Base-by-base conservation (phyloP, 495 filamentous ascomycete genomes). In the Jackrogersella multiformis region DNA sequence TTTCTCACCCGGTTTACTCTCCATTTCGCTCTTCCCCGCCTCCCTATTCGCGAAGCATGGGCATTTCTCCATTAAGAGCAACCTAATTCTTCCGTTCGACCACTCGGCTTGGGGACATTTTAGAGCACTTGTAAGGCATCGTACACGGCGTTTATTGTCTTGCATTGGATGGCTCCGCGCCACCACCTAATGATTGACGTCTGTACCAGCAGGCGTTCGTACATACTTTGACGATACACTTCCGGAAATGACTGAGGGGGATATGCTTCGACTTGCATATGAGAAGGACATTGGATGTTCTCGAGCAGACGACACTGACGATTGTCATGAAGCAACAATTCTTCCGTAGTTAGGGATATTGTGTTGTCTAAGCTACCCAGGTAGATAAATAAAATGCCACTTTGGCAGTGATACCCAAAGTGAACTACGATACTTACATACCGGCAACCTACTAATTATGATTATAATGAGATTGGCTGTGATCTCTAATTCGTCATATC, bases 291-390 rank as follows among this genome's bases (percentile, higher is more conserved):
- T 30, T 53, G 12, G n/a, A 53, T 6, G 39, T 58, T 55, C 24
- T 55, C 56, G 21, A 20, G 39, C 38, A 65, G 41, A 65, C 46
- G 61, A 70, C 30, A 42, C 44, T 58, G 36, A 70, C 38, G 67
- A 70, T 57, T 57, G 52, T 48, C 56, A 70, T 36, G 67, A 70
- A 66, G 67, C 67, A 65, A 66, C 56, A 66, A 70, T 66, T 70
- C 41, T n/a, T n/a, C n/a, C 35, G 46, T 49, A 58, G 61, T 39
- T 46, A 20, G 57, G 67, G 46, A 32, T 10, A 46, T 54, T 21
- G 35, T 13, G 13, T 41, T 35, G 44, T 56, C 18, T 6, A 6
- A 57, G 9, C 53, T 38, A n/a, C n/a, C n/a, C n/a, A n/a, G n/a
- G n/a, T n/a, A 64, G 23, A 45, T 52, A n/a, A 69, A 64, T 52